These are phyloP conservation scores for Santalum album DNA, from an alignment of 164 flowering plant genomes.

Conservation along the genomic window DNA sequence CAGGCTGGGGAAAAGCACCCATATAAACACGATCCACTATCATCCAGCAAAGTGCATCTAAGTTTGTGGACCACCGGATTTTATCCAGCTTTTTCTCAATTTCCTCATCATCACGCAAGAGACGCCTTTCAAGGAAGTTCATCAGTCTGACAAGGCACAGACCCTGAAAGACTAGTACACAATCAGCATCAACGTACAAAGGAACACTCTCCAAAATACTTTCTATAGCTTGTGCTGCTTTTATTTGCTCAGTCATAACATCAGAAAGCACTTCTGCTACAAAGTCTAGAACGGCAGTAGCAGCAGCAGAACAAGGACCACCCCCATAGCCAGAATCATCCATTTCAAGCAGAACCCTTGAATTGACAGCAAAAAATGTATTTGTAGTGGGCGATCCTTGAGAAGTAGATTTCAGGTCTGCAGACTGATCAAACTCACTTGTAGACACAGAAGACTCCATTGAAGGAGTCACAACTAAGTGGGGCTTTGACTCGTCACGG, in stretches of 20 bases:
- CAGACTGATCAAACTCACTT: slow-evolving; percentile 52
- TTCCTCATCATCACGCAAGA: slow-evolving; percentile 96
- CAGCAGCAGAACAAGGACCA: slow-evolving; percentile 95
- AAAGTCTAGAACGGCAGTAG: slow-evolving; percentile 90
- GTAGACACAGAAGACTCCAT: slow-evolving; percentile 50
- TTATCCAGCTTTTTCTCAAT: slow-evolving; percentile 85
- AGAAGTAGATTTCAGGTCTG: slow-evolving; percentile 47
- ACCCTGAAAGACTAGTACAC: slow-evolving; percentile 85
- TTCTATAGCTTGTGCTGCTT: slow-evolving; percentile 64
- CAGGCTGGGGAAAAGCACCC: slow-evolving; percentile 95
- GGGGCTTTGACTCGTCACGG: slow-evolving; percentile 39
- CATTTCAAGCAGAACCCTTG: slow-evolving; percentile 71
- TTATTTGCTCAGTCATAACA: slow-evolving; percentile 78
- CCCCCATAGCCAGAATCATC: slow-evolving; percentile 95
- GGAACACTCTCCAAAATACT: slow-evolving; percentile 75
- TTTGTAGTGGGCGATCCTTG: slow-evolving; percentile 34
- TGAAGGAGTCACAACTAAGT: slow-evolving; percentile 42
- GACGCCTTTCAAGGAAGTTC: slow-evolving; percentile 93
- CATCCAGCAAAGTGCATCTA: slow-evolving; percentile 87
- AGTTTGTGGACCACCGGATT: slow-evolving; percentile 78
- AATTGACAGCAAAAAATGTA: slow-evolving; percentile 42
- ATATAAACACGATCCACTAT: slow-evolving; percentile 93
- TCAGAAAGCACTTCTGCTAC: slow-evolving; percentile 91
- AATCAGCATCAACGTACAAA: slow-evolving; percentile 67
- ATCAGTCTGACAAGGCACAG: slow-evolving; percentile 83